Base-by-base conservation (phyloP, 192 early-diverging fungal species). In the Mortierella antarctica region DNA sequence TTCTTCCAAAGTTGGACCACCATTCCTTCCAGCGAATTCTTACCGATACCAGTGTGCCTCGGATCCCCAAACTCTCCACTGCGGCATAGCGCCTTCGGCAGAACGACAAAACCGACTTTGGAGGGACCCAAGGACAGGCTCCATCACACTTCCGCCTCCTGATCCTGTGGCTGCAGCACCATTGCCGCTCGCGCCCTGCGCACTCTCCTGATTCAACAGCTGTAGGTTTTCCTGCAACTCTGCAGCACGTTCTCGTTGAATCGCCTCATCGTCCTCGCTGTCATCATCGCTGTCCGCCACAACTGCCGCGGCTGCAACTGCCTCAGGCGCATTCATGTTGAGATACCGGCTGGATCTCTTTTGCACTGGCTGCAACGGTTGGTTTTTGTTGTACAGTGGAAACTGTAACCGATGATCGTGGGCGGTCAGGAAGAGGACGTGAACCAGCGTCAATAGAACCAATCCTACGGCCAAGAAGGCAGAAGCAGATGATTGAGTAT, bases 21-120 rank as follows among this genome's bases (percentile, higher is more conserved):
- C 39, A 20, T 51, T 18, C 20, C 7, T 48, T 18, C 10, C 31
- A 18, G 18, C 41, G 3, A 57, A 5, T 31, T 11, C 57, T 58
- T 72, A 80, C 77, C 77, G 65, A 64, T 80, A 80, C 77, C 77
- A 80, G 51, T 80, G 63, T 10, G 77, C 70, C 54, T 80, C 77
- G 7, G 77, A 72, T 10, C 77, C 77, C 77, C 77, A 80, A 10
- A 80, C 65, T 50, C 77, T 57, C 77, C 77, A 80, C 50, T 80
- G 77, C 8, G 77, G 77, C 39, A 67, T 41, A 46, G 77, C 70
- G 5, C 70, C 65, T 2, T 80, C 70, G 0, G 65, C 58, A 0
- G 77, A 68, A 31, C 65, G 65, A 64, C 70, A 71, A 23, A 71
- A 57, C 2, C 70, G 70, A 51, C 65, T 71, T 52, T 80, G 77